Evolutionary conservation across 345 rosid genomes (phyloP), one percentile per base, ranked within the genome.

Genomic region (Excoecaria agallocha): DNA sequence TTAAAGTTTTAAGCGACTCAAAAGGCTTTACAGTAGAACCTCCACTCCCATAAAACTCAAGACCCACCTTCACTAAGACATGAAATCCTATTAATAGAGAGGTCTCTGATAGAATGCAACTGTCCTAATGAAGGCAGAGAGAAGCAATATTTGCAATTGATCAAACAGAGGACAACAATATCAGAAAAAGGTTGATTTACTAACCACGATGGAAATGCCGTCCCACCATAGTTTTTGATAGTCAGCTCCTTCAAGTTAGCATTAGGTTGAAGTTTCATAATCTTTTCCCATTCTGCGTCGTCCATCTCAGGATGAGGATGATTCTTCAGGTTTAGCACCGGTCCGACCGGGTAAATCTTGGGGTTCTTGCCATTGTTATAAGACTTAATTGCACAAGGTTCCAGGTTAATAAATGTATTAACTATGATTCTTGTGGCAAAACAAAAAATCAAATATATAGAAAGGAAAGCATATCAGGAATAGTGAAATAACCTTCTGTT

Each of bases 331-430:
- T 37, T 24, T 8, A 69, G 61, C 41, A 69, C n/a, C n/a, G n/a
- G n/a, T n/a, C n/a, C n/a, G n/a, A n/a, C n/a, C n/a, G n/a, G n/a
- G n/a, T n/a, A n/a, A n/a, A n/a, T n/a, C n/a, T n/a, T n/a, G n/a
- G n/a, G n/a, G n/a, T n/a, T n/a, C n/a, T n/a, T n/a, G n/a, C n/a
- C n/a, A n/a, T n/a, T n/a, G n/a, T n/a, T n/a, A n/a, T n/a, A n/a
- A n/a, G n/a, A n/a, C n/a, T n/a, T n/a, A n/a, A n/a, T n/a, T n/a
- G n/a, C n/a, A n/a, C n/a, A n/a, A n/a, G n/a, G n/a, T n/a, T n/a
- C n/a, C 72, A 10, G 72, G 72, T 66, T 71, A 45, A 9, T 46
- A 55, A 74, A 74, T 20, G 71, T 63, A 45, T 74, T 66, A 8
- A 74, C 62, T 1, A 66, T 41, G 10, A 74, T 43, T n/a, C n/a